A percentile compares a stretch with the other conserved stretches of the same genome.
Conservation (phyloP, 2,329 filamentous ascomycete species). For the Penicillium sp. region DNA sequence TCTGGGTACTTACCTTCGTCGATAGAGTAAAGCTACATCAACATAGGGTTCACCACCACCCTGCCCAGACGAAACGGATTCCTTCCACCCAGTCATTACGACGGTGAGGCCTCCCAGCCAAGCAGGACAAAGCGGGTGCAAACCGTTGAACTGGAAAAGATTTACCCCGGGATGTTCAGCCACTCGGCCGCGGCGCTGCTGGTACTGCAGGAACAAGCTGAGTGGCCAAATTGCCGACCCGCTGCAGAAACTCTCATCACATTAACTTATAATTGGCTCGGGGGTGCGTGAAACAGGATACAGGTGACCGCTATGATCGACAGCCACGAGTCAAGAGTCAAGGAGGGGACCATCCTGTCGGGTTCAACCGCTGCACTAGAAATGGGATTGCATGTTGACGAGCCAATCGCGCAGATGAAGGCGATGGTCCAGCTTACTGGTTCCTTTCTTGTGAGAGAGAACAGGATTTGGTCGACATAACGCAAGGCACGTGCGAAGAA, state of each 20-base stretch:
- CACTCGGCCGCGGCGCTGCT: not conserved
- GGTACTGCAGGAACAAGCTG: not conserved
- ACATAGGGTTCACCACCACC: too few species aligned
- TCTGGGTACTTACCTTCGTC: too few species aligned
- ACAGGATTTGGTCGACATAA: not conserved
- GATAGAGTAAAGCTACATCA: too few species aligned
- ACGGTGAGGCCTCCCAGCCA: constrained; percentile 6
- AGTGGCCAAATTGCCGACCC: not conserved
- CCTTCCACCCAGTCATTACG: too few species aligned
- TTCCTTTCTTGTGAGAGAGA: not conserved
- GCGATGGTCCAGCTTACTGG: too few species aligned
- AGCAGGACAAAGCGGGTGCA: constrained; percentile 1
- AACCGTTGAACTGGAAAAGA: not conserved
- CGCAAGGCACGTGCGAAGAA: not conserved
- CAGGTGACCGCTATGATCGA: constrained; percentile 2
- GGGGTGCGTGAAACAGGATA: not conserved
- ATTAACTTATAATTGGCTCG: not conserved
- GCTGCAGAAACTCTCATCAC: not conserved
- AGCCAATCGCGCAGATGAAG: too few species aligned
- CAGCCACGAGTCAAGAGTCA: not conserved
- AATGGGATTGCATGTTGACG: constrained; percentile 1
- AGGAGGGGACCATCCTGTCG: not conserved
- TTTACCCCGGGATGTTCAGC: not conserved
- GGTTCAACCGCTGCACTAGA: not conserved
- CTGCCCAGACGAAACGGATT: too few species aligned